Evolutionary conservation across 345 rosid genomes (phyloP), one percentile per base, ranked within the genome.

Genomic region (Eucalyptus globulus): DNA sequence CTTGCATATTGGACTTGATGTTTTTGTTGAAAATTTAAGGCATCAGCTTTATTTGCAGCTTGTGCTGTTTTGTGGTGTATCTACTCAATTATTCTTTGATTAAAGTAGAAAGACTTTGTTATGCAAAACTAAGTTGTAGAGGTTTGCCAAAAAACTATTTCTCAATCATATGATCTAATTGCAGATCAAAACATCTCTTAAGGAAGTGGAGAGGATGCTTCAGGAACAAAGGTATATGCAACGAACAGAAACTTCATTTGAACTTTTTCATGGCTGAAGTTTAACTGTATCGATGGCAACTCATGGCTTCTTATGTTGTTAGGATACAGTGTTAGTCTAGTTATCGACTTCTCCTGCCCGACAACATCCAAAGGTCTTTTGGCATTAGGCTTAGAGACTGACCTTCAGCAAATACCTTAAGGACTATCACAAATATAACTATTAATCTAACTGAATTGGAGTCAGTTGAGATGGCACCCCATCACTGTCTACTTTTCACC

Each of bases 151-250:
- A 76, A 76, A 76, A 76, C 27, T 24, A 40, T 76, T 40, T 76
- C 85, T 76, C 16, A 83, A 31, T n/a, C 80, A 22, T 87, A 34
- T 86, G 85, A 85, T 88, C n/a, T 44, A 65, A 21, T 50, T 94
- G 87, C 89, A 97, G 99, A 95, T 97, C 89, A 96, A 95, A 91
- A 90, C 95, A 89, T 92, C 96, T 91, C 96, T 94, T 58, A 93
- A 95, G 93, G 99, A 97, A 88, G 92, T 95, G 85, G 97, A 96
- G 88, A 93, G 53, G 91, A 93, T 94, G 95, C 94, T 95, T 92
- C 92, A 94, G 91, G 99, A 96, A 88, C 97, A 94, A 90, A 96
- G 99, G 99, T 97, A 15, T 29, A 22, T 76, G 85, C 47, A 76
- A 76, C 2, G 15, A 40, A 40, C 85, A 11, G 47, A 76, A 40